Base-by-base conservation (phyloP, 2,329 filamentous ascomycete genomes). In the Colletotrichum aenigma region DNA sequence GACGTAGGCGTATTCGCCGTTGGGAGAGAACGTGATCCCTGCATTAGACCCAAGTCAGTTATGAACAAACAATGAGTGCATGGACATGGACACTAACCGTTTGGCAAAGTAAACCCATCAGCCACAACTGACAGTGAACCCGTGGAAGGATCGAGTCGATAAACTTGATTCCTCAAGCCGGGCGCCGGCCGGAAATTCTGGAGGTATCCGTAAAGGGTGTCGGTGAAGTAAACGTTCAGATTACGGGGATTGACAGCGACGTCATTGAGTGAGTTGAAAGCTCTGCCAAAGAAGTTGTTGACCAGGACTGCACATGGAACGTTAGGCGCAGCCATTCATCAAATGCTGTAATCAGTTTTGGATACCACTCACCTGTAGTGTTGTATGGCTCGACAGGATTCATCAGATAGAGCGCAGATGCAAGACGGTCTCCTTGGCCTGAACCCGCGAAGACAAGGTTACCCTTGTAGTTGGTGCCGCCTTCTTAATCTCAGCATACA, bases 191-290 rank as follows among this genome's bases (percentile, higher is more conserved):
- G 86, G 78, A 93, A 92, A n/a, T 89, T 85, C 79, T 93, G 91
- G 52, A 89, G 84, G 74, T 86, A 89, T 6, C 90, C 92, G 77
- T 93, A 93, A 9, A 88, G 86, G 0, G 90, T 88, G 73, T 93
- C 91, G 3, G 91, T 93, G 78, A 93, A 93, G 84, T 92, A 93
- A 21, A 93, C 83, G 30, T 91, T 87, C 16, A 87, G 85, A 72
- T 88, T 91, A 12, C 82, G 80, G 34, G 90, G 86, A 77, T 92
- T 87, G 69, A 91, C 80, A 3, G 87, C 85, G 0, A 90, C 85
- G 75, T 93, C 91, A 77, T 93, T 93, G 13, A 92, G 82, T 0
- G 91, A 92, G 80, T 88, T 91, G 82, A 93, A 93, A 52, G 89
- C 86, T 4, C 90, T 87, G n/a, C 91, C 91, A 69, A 90, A 90